Evolutionary conservation across 495 filamentous ascomycete genomes (phyloP).

Genomic region (Xylona heveae): DNA sequence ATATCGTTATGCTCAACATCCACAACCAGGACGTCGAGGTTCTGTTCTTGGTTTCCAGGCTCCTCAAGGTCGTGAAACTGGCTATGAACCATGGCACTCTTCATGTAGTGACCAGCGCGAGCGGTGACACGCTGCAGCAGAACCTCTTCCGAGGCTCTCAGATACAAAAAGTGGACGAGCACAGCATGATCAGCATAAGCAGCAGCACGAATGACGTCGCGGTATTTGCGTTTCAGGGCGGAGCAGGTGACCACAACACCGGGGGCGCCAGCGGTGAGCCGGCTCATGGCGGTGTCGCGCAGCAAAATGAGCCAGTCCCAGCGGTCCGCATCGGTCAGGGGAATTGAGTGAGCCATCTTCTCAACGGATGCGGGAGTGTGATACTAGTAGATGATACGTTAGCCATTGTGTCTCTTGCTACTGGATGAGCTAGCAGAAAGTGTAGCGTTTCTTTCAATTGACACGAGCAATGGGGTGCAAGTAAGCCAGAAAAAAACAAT

Average conservation of each 20-base stretch:
- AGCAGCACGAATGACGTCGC: conserved; percentile 85
- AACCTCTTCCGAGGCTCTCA: conserved; percentile 51
- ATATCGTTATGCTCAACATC: no score
- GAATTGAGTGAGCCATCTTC: conserved; percentile 77
- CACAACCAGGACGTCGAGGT: conserved; percentile 64
- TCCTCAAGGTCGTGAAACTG: conserved; percentile 74
- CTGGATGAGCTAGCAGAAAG: no score
- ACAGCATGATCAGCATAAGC: conserved; percentile 56
- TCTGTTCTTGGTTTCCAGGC: conserved; percentile 46
- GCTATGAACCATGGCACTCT: conserved; percentile 87
- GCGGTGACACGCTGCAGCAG: conserved; percentile 51
- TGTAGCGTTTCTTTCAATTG: no score
- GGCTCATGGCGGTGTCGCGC: conserved; percentile 54
- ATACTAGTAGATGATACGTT: no score
- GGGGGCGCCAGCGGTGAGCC: conserved; percentile 30
- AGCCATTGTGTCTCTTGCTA: no score
- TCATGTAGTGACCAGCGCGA: conserved; percentile 86
- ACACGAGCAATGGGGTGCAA: no score
- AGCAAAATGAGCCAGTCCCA: conserved; percentile 96
- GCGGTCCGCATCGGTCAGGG: conserved; percentile 83
- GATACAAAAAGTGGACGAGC: conserved; percentile 81
- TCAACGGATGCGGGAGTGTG: conserved; percentile 70
- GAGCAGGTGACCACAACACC: conserved; percentile 94
- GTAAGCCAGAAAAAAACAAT: no score
- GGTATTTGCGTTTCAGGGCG: conserved; percentile 90